A percentile compares a stretch with the other conserved stretches of the same genome.
Evolutionary conservation across 768 basidiomycete genomes (phyloP).

Genomic region (Boletus tomentosulus): DNA sequence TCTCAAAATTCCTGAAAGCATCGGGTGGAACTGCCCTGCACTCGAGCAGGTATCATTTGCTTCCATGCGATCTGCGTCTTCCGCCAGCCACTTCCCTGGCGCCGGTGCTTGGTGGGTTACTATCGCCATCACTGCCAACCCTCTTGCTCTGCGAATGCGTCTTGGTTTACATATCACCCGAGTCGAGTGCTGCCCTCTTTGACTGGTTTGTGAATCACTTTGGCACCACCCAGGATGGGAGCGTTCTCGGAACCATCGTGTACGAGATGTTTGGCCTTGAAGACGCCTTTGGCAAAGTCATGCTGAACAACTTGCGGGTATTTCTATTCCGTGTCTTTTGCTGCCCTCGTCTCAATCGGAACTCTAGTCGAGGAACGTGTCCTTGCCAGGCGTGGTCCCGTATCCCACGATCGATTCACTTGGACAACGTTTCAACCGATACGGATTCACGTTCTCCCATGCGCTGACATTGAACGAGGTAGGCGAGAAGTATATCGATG

Average conservation of each 20-base stretch:
- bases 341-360: neutral
- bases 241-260: slow-evolving; percentile 52
- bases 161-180: slow-evolving; percentile 75
- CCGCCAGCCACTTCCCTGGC: slow-evolving; percentile 48
- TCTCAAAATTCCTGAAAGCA: neutral
- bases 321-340: slow-evolving; percentile 4
- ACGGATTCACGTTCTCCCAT: slow-evolving; percentile 50
- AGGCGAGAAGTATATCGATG: slow-evolving; percentile 44
- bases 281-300: slow-evolving; percentile 89
- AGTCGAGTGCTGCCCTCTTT: slow-evolving; percentile 53
- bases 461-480: slow-evolving; percentile 72
- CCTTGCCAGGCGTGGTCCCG: slow-evolving; percentile 67
- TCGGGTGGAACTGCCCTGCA: slow-evolving; percentile 43
- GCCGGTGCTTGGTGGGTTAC: slow-evolving; percentile 31
- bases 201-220: slow-evolving; percentile 68
- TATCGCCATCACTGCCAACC: slow-evolving; percentile 66
- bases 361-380: slow-evolving; percentile 61
- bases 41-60: slow-evolving; percentile 53
- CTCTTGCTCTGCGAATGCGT: slow-evolving; percentile 91
- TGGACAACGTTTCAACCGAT: slow-evolving; percentile 50
- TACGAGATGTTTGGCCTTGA: slow-evolving; percentile 94
- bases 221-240: slow-evolving; percentile 3
- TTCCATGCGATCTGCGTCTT: slow-evolving; percentile 71
- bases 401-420: slow-evolving; percentile 58
- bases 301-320: slow-evolving; percentile 85